These are phyloP conservation scores for Sicyos baderoa DNA, from an alignment of 306 rosid genomes.

Conservation along the genomic window DNA sequence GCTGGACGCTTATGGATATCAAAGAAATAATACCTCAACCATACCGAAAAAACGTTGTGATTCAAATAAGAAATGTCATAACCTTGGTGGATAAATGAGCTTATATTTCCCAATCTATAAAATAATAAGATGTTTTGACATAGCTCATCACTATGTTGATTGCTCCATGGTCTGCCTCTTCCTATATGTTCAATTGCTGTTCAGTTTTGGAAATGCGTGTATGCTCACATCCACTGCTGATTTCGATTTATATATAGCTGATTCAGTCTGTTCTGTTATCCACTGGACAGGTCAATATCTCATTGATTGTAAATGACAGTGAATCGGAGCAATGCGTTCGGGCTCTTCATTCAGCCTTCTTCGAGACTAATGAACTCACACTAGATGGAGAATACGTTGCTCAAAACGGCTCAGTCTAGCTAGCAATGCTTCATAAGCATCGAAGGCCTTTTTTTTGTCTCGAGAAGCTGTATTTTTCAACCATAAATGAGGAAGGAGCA, in stretches of 20 bases:
- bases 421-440: neutral
- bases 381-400: conserved; percentile 27
- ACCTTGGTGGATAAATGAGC: neutral
- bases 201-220: neutral
- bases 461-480: neutral
- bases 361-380: conserved; percentile 36
- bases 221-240: neutral
- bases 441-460: neutral
- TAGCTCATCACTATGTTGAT: neutral
- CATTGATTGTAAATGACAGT: conserved; percentile 70
- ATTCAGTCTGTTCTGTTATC: conserved; percentile 18
- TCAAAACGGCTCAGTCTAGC: conserved; percentile 35
- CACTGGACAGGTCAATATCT: conserved; percentile 66
- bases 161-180: neutral
- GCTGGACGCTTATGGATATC: too few species aligned
- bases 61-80: neutral
- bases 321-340: conserved; percentile 82
- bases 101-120: too few species aligned
- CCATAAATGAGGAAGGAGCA: neutral
- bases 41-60: neutral
- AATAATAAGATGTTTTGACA: neutral
- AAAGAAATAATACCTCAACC: too few species aligned
- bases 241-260: too few species aligned
- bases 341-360: conserved; percentile 73
- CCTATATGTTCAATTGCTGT: neutral